These are phyloP conservation scores for Darksidea phi DNA, from an alignment of 495 filamentous ascomycete species.

Conservation along the genomic window DNA sequence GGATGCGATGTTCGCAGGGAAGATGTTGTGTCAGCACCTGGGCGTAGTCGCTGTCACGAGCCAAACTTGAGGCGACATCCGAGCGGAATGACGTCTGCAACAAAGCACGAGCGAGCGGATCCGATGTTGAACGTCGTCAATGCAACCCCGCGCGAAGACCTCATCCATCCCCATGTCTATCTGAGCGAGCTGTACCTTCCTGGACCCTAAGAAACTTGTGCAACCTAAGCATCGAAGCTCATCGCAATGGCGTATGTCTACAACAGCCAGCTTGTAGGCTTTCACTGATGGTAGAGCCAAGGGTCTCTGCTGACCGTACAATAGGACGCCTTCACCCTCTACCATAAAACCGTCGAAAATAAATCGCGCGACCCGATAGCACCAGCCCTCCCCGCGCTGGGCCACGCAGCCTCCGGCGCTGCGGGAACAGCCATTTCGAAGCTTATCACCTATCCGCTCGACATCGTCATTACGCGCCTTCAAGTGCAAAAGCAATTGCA, in stretches of 20 bases:
- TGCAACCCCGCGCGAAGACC: constrained; percentile 7
- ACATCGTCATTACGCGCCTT: constrained; percentile 79
- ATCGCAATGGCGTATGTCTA: constrained; percentile 31
- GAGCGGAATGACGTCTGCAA: constrained; percentile 24
- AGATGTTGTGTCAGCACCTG: background rate
- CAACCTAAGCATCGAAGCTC: background rate
- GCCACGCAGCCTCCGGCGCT: constrained; percentile 80
- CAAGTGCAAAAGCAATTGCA: constrained; percentile 72
- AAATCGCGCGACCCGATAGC: constrained; percentile 14
- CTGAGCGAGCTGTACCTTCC: background rate
- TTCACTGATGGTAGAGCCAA: background rate
- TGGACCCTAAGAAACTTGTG: background rate
- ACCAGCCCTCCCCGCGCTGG: constrained; percentile 72
- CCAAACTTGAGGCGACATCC: background rate
- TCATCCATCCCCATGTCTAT: constrained; percentile 17
- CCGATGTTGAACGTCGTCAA: too few species aligned
- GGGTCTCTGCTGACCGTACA: background rate
- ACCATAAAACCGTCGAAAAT: constrained; percentile 42
- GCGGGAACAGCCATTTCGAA: constrained; percentile 75
- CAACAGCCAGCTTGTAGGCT: constrained; percentile 30
- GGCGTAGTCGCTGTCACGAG: background rate
- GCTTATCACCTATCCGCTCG: constrained; percentile 75
- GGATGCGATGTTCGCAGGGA: background rate
- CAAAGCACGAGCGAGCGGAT: constrained; percentile 7
- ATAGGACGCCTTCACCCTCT: constrained; percentile 44